Conservation (phyloP, 2,329 filamentous ascomycete species). For the Escovopsis sp. region DNA sequence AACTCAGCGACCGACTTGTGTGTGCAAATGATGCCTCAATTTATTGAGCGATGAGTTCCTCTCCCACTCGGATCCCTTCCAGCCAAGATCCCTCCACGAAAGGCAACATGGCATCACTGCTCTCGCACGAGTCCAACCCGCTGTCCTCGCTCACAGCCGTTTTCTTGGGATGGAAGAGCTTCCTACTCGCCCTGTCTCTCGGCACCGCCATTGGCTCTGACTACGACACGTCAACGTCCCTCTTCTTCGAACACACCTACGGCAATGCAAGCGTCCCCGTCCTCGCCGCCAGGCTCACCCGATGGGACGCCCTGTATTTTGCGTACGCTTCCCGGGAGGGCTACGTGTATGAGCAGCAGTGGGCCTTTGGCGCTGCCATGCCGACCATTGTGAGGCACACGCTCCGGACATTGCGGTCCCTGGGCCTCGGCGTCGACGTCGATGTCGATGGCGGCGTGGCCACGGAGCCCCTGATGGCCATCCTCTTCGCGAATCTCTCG, state of each 20-base stretch:
- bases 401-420: constrained; percentile 12
- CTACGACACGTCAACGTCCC: constrained; percentile 65
- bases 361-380: constrained; percentile 54
- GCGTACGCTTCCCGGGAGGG: constrained; percentile 46
- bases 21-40: neutral
- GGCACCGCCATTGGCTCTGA: constrained; percentile 37
- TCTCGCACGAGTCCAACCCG: constrained; percentile 7
- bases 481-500: constrained; percentile 54
- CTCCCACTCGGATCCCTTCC: neutral
- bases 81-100: neutral
- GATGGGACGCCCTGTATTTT: constrained; percentile 77
- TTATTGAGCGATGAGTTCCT: no score
- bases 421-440: constrained; percentile 9
- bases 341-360: constrained; percentile 67
- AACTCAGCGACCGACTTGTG: neutral
- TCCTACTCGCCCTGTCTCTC: constrained; percentile 48
- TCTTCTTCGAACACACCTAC: constrained; percentile 25
- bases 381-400: constrained; percentile 27
- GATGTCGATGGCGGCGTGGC: constrained; percentile 1
- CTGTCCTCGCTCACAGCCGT: constrained; percentile 12
- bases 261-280: constrained; percentile 25
- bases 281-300: constrained; percentile 43
- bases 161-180: constrained; percentile 53
- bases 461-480: constrained; percentile 38
- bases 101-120: constrained; percentile 1